Base-by-base conservation (phyloP, 805 yeast genomes). In the Grigorovia humatica region DNA sequence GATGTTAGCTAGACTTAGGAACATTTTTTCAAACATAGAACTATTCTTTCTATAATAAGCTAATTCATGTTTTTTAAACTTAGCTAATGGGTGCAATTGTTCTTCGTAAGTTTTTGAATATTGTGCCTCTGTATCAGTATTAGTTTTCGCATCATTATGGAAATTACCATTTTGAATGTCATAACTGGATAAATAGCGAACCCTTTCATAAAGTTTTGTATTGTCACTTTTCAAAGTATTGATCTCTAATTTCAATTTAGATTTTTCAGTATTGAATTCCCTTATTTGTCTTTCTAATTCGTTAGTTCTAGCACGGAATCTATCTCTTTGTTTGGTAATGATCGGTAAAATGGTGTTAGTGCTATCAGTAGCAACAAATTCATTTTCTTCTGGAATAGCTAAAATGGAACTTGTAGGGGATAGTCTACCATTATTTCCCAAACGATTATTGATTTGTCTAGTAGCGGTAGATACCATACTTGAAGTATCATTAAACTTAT, bases 261-360 rank as follows among this genome's bases (percentile, higher is more conserved):
- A 74, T 29, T 83, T 74, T 43, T 74, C 73, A 19, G 70, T 64
- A 49, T 73, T 73, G 55, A 78, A 80, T 57, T 78, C 79, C 64
- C 85, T 81, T 42, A 83, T 61, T 59, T 88, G 95, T 51, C 85
- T 85, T 65, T 91, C 98, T 51, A 93, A 74, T 63, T 88, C 96
- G 52, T 78, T 79, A 61, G 85, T 88, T 51, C 88, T 77, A n/a
- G 79, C 77, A 60, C 95, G 81, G 73, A 90, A 89, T 55, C 99
- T 74, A 67, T 91, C 99, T 65, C 99, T 81, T 70, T 91, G 99
- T 63, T 91, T 90, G 13, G 96, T 89, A 30, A 93, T 80, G 50
- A 91, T 88, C 1, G 95, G 95, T 48, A 91, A 68, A 30, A 90
- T 79, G 4, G 81, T 76, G 12, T 73, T 62, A 49, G 77, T 79